Evolutionary conservation across 225 moss, liverwort and hornwort genomes (phyloP), one percentile per base, ranked within the genome.

Genomic region (Pseudisothecium myosuroides): DNA sequence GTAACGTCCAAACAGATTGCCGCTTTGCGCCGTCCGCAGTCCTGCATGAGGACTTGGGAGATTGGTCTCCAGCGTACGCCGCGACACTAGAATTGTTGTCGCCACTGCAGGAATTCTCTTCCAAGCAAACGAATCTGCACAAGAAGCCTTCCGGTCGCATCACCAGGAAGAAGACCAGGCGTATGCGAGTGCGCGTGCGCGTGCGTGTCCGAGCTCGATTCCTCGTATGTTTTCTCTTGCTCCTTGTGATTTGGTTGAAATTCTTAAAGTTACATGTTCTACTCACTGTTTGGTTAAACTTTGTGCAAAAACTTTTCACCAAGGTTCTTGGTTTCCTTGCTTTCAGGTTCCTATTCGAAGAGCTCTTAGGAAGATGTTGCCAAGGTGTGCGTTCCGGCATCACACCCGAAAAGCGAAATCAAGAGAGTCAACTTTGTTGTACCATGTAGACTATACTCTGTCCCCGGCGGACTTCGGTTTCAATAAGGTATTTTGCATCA

Each of bases 21-120:
- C 67, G 76, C 28, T 86, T 88, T n/a, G 84, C 84, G 45, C 85
- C 89, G 61, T 55, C 43, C 62, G 22, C 80, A 7, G 37, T 61
- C 23, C 50, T 61, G 36, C 68, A 87, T 3, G 89, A 89, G 61
- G 80, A 93, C 82, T 61, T 88, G 21, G 91, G 83, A 54, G 85
- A 88, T 45, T 85, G 88, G 73, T 93, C 93, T 74, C 91, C 93
- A 68, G 88, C 89, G 26, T 91, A 93, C 60, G 73, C 88, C 45
- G 91, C 91, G n/a, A 91, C 93, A 16, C 79, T 93, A 28, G 91
- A 93, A 86, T 88, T 93, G 54, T 68, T 93, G 79, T 89, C 93
- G 58, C 93, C 93, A 80, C 29, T 85, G 34, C 82, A 88, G 29
- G 84, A 75, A 37, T 62, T 69, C 47, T 75, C 90, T 58, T 90